Evolutionary conservation across 257 asterid genomes (phyloP).

Genomic region (Solanum dulcamara): DNA sequence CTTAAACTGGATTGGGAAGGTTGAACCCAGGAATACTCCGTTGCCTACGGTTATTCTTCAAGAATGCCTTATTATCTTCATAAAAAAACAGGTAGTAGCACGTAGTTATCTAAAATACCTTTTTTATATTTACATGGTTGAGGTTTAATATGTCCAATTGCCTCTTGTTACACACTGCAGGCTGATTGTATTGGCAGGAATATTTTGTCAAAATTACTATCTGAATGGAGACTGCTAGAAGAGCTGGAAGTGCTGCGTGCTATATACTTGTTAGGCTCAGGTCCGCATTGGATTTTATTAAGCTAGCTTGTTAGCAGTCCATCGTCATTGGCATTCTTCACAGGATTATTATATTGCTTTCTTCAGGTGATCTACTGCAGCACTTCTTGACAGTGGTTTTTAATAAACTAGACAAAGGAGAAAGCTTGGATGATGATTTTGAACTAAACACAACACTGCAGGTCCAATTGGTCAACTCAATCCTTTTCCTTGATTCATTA

Average conservation of each 20-base stretch:
- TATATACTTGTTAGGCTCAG: conserved; percentile 94
- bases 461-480: conserved; percentile 31
- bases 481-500: not conserved
- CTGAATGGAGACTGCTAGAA: conserved; percentile 85
- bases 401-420: conserved; percentile 87
- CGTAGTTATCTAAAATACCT: not conserved
- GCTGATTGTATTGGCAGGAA: conserved; percentile 81
- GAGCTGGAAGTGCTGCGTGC: conserved; percentile 89
- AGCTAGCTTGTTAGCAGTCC: not conserved
- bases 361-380: conserved; percentile 88
- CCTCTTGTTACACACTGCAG: conserved; percentile 32
- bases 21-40: conserved; percentile 55
- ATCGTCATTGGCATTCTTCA: not conserved
- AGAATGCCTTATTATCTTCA: conserved; percentile 68
- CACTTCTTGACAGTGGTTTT: conserved; percentile 80
- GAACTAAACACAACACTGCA: conserved; percentile 88
- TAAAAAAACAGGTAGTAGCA: conserved; percentile 68
- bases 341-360: conserved; percentile 8
- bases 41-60: conserved; percentile 75
- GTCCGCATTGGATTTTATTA: conserved; percentile 17
- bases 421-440: conserved; percentile 82
- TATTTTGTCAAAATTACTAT: conserved; percentile 66
- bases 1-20: conserved; percentile 60
- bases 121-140: not conserved
- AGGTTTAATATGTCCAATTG: not conserved